phyloP scores from a whole-genome alignment of 768 basidiomycete species.

The Arthromyces matolae region DNA sequence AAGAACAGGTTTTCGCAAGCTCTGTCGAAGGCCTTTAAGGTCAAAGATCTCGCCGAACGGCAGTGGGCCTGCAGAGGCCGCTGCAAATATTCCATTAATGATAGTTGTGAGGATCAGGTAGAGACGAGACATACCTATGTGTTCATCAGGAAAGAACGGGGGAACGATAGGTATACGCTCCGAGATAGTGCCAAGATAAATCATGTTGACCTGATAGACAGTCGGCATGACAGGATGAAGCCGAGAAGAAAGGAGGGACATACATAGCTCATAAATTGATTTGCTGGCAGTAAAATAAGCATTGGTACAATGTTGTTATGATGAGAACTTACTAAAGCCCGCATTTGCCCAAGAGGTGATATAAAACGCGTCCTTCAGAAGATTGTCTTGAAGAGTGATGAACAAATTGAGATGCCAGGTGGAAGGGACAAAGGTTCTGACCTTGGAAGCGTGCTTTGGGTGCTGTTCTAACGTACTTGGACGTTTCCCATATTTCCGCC shows the following conservation, averaged over 20 bases:
- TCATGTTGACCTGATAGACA: constrained; percentile 37
- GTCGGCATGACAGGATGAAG: background rate
- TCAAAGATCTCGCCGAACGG: constrained; percentile 45
- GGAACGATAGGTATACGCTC: constrained; percentile 45
- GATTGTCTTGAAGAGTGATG: constrained; percentile 32
- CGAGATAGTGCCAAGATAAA: constrained; percentile 44
- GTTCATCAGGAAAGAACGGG: constrained; percentile 42
- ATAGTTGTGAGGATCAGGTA: background rate
- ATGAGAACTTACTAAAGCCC: constrained; percentile 44
- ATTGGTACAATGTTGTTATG: background rate
- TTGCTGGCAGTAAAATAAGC: constrained; percentile 20
- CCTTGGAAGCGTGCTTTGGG: constrained; percentile 13
- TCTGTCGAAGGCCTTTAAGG: constrained; percentile 31
- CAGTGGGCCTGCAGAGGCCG: constrained; percentile 27
- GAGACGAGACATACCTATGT: constrained; percentile 26
- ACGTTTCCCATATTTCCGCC: constrained; percentile 11
- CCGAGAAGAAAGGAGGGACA: constrained; percentile 7
- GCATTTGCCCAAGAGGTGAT: constrained; percentile 55
- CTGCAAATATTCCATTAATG: constrained; percentile 17
- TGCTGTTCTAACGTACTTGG: constrained; percentile 10
- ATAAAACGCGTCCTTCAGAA: constrained; percentile 47
- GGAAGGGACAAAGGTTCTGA: background rate
- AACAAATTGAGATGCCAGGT: background rate
- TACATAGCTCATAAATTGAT: constrained; percentile 34
- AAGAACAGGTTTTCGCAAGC: constrained; percentile 37